Percentiles rank a stretch among this genome's conserved stretches.
Conservation (phyloP, 2,329 filamentous ascomycete genomes). For the Hymenoscyphus fraxineus region DNA sequence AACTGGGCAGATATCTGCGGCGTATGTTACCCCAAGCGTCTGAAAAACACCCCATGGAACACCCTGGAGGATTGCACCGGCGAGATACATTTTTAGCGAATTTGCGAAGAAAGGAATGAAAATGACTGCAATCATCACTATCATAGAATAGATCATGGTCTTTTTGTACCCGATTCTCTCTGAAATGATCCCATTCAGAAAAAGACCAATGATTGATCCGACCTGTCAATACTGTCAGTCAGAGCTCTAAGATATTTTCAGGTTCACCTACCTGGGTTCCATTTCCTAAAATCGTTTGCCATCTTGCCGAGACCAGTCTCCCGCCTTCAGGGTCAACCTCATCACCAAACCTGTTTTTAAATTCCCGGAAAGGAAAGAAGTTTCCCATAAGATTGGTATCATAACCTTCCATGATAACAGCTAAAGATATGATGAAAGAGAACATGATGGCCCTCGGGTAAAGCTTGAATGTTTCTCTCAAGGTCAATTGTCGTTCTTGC, state of each 20-base stretch:
- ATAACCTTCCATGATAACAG: slow-evolving; percentile 43
- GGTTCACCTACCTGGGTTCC: slow-evolving; percentile 22
- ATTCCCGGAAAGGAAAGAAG: slow-evolving; percentile 35
- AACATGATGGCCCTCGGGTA: slow-evolving; percentile 32
- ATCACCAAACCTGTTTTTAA: slow-evolving; percentile 33
- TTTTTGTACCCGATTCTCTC: slow-evolving; percentile 42
- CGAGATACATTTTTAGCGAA: slow-evolving; percentile 17
- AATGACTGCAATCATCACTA: slow-evolving; percentile 41
- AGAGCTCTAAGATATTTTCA: no score
- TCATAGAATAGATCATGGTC: slow-evolving; percentile 28
- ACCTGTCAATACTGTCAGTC: not conserved
- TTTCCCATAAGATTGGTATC: slow-evolving; percentile 37
- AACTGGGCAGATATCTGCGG: slow-evolving; percentile 48
- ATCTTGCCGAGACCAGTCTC: slow-evolving; percentile 29
- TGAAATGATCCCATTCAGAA: slow-evolving; percentile 46
- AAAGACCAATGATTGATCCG: slow-evolving; percentile 43
- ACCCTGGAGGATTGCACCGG: slow-evolving; percentile 46
- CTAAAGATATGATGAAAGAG: slow-evolving; percentile 38
- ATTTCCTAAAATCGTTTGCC: slow-evolving; percentile 34
- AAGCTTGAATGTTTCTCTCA: slow-evolving; percentile 14
- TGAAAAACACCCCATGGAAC: slow-evolving; percentile 49
- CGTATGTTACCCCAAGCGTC: slow-evolving; percentile 35
- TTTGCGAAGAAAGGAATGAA: slow-evolving; percentile 49
- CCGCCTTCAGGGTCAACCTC: slow-evolving; percentile 12
- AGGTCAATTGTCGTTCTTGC: slow-evolving; percentile 1